Base-by-base conservation (phyloP, 257 asterid genomes). In the Cinchona pubescens region DNA sequence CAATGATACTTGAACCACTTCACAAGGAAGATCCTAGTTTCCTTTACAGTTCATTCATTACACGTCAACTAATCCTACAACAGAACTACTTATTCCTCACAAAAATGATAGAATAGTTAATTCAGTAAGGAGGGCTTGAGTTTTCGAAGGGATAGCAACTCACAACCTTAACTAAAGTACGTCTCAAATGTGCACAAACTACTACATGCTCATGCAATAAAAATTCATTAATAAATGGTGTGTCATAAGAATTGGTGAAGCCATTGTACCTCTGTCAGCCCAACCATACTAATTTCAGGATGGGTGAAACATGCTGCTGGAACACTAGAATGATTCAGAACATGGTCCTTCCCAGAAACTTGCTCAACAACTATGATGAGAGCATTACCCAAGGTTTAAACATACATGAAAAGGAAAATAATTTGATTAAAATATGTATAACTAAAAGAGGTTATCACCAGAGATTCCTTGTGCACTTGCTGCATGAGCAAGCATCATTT, bases 251-350 rank as follows among this genome's bases (percentile, higher is more conserved):
- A 40, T 34, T 32, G 27, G 49, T 55, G 27, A 67, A 67, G 35
- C 71, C 43, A 61, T 58, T 68, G 72, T 87, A 91, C 98, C 98
- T 93, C 98, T 12, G 99, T 95, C 84, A 91, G 79, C 75, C 99
- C 99, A 71, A 95, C 98, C 94, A 95, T 88, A 84, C 99, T 95
- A 87, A 95, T 95, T 84, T 95, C 99, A 15, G 99, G 98, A 87
- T 95, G 99, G 76, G 99, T 95, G 80, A 95, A 92, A 80, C 99
- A 95, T 69, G 99, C 99, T 38, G 98, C 99, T 51, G 99, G 99
- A 76, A 95, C 86, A 87, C 96, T 95, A 74, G 90, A 82, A 85
- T 92, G 98, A 75, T 95, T 92, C 82, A 95, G 84, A 76, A 95
- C 91, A 81, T 92, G 97, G 88, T 90, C 98, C 5, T 81, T 85